Evolutionary conservation across 331 rosid genomes (phyloP), one percentile per base, ranked within the genome.

Genomic region (Quercus tomentella): DNA sequence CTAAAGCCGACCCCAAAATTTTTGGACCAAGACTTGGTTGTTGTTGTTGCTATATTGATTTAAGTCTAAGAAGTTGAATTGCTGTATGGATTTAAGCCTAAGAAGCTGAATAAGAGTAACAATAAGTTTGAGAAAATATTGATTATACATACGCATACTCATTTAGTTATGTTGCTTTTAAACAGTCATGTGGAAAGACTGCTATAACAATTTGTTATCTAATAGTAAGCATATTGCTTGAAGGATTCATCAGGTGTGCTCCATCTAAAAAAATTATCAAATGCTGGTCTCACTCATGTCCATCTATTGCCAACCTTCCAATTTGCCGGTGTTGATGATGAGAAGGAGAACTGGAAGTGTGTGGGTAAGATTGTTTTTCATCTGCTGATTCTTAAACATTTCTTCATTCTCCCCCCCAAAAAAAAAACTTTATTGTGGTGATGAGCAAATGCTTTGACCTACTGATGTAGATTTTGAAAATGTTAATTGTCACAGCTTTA

Each of bases 271-370:
- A 91, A 87, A 83, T 81, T 95, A 84, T 93, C 97, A 66, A 86
- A 87, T 82, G 96, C 97, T 60, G 99, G 99, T 79, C 25, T 95
- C 80, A 89, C 91, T 68, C 99, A 95, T 72, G 69, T 95, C 78
- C 99, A 95, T 93, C 86, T 95, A 66, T 88, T 95, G 72, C 98
- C 98, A 54, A 76, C 98, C 56, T 95, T 85, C 85, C 99, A 95
- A 63, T 95, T 93, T 89, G 96, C 92, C 11, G 98, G 82, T 49
- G 96, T 95, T 80, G 98, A 88, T 82, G 99, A 95, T 84, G 88
- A 83, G 70, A 95, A 93, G 83, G 92, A 85, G 82, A 91, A 89
- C 74, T 95, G 98, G 98, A 90, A 85, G 79, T 81, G 49, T 79
- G 82, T 86, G 51, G 98, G 99, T 95, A 89, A 84, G 87, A 43